phyloP scores from a whole-genome alignment of 208 protist species.

The Trypanosoma scelopori region DNA sequence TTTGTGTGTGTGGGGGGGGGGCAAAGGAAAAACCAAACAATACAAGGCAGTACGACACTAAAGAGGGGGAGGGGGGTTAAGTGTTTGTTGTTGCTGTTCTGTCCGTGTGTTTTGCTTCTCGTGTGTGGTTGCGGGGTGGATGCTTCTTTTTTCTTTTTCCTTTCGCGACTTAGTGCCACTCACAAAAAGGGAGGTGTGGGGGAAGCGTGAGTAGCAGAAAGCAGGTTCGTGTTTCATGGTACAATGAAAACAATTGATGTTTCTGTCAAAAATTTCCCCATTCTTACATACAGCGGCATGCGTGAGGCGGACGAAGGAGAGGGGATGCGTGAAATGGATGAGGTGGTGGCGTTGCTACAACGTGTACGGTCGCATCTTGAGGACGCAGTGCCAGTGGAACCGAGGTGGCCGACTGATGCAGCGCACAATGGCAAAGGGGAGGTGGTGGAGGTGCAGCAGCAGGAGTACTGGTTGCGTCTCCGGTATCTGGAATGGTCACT shows the following conservation, averaged over 20 bases:
- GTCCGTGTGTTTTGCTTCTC: too few relatives aligned
- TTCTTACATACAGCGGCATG: background rate
- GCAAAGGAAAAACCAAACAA: too few relatives aligned
- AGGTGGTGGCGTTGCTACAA: background rate
- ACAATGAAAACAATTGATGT: background rate
- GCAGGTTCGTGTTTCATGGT: too few relatives aligned
- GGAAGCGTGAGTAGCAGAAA: background rate
- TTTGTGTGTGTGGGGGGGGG: too few relatives aligned
- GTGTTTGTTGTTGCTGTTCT: too few relatives aligned
- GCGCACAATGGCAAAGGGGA: background rate
- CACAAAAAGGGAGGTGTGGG: too few relatives aligned
- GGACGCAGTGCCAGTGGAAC: background rate
- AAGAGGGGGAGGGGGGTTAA: too few relatives aligned
- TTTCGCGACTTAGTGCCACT: too few relatives aligned
- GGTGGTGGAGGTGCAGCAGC: background rate
- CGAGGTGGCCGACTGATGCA: background rate
- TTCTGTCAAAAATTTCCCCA: background rate
- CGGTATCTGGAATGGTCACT: constrained; percentile 12
- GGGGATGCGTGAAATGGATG: background rate
- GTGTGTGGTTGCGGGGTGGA: too few relatives aligned
- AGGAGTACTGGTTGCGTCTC: constrained; percentile 4
- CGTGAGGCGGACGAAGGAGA: too few relatives aligned
- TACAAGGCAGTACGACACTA: too few relatives aligned
- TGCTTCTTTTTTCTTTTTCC: background rate
- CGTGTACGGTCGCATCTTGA: background rate